These are phyloP conservation scores for Coemansia sp. DNA, from an alignment of 192 early-diverging fungal species.

Conservation along the genomic window DNA sequence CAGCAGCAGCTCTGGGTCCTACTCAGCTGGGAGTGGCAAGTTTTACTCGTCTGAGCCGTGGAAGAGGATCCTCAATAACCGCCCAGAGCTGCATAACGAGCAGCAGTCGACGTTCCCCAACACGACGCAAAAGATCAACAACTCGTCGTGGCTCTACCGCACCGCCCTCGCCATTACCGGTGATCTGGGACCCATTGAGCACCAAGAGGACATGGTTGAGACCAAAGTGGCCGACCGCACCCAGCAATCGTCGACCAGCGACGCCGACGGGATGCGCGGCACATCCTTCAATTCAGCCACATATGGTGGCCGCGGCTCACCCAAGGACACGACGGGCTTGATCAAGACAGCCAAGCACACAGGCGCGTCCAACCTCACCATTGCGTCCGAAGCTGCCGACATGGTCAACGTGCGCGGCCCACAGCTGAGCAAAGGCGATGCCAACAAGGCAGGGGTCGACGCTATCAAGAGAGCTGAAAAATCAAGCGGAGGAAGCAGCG, in stretches of 20 bases:
- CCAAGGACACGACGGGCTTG: background rate
- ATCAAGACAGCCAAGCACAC: background rate
- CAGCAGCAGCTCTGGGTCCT: background rate
- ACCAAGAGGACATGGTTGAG: slow-evolving; percentile 7
- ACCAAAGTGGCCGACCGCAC: background rate
- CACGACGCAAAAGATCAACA: slow-evolving; percentile 16
- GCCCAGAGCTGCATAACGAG: background rate
- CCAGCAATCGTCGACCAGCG: background rate
- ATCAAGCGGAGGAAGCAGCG: background rate
- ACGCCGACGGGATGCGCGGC: background rate
- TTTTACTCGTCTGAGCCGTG: too few species aligned
- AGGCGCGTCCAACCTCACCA: background rate
- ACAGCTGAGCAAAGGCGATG: too few species aligned
- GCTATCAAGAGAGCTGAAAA: slow-evolving; percentile 1
- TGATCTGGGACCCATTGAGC: slow-evolving; percentile 40
- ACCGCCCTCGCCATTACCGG: slow-evolving; percentile 11
- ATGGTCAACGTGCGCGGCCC: too few species aligned
- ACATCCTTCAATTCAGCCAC: background rate
- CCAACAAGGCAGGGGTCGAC: too few species aligned
- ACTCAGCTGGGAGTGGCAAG: too few species aligned
- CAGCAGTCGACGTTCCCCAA: slow-evolving; percentile 9
- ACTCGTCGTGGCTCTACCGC: slow-evolving; percentile 18
- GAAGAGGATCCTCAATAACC: slow-evolving; percentile 1
- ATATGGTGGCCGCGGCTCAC: too few species aligned
- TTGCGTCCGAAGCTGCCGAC: slow-evolving; percentile 8